Evolutionary conservation across 2,329 filamentous ascomycete species (phyloP).

Genomic region (Claviceps capensis): DNA sequence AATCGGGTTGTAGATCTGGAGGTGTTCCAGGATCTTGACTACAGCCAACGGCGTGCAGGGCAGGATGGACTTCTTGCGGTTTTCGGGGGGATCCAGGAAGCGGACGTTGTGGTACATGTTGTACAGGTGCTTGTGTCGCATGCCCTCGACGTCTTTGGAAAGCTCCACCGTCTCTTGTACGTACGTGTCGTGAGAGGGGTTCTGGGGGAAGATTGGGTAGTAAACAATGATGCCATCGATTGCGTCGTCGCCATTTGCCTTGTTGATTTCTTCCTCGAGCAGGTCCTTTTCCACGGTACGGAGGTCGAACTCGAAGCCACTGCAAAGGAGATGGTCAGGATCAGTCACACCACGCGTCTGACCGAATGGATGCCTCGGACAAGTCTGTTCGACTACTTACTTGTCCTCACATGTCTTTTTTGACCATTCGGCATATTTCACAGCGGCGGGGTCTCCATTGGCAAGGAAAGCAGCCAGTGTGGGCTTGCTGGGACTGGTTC

Average conservation of each 20-base stretch:
- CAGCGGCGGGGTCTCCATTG: slow-evolving; percentile 78
- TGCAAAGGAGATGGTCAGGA: slow-evolving; percentile 19
- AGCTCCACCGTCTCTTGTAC: slow-evolving; percentile 88
- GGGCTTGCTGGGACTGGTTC: slow-evolving; percentile 41
- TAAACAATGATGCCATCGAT: slow-evolving; percentile 94
- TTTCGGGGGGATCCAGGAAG: slow-evolving; percentile 68
- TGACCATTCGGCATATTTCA: slow-evolving; percentile 94
- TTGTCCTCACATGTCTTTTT: slow-evolving; percentile 93
- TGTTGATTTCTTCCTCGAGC: slow-evolving; percentile 77
- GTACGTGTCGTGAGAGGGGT: slow-evolving; percentile 81
- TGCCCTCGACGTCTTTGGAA: slow-evolving; percentile 87
- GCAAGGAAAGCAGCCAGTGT: slow-evolving; percentile 84
- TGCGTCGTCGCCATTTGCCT: slow-evolving; percentile 62
- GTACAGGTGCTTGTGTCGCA: slow-evolving; percentile 87
- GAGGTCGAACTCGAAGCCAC: slow-evolving; percentile 81
- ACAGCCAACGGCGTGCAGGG: slow-evolving; percentile 93
- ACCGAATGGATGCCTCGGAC: background rate
- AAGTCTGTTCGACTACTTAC: slow-evolving; percentile 39
- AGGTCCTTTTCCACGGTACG: slow-evolving; percentile 73
- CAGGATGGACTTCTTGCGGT: slow-evolving; percentile 77
- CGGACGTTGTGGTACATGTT: slow-evolving; percentile 99
- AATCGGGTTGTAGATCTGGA: slow-evolving; percentile 93
- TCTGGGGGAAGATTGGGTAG: slow-evolving; percentile 81
- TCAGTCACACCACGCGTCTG: slow-evolving; percentile 6
- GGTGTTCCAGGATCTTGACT: slow-evolving; percentile 91